Evolutionary conservation across 2,329 filamentous ascomycete genomes (phyloP).

Genomic region (Diplodia sapinea): DNA sequence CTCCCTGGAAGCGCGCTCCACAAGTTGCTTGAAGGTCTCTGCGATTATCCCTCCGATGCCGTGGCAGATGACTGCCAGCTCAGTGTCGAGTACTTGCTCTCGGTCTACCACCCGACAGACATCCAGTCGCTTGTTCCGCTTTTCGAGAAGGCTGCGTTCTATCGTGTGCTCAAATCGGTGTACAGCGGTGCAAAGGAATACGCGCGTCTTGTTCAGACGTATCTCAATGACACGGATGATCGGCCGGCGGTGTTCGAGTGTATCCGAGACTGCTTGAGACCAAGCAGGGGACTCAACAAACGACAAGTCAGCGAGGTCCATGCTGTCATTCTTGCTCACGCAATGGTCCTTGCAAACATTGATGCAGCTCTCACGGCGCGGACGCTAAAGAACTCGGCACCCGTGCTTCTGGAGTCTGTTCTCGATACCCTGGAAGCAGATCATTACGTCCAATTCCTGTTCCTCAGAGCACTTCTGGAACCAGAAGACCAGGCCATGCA

Average conservation of each 20-base stretch:
- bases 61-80: constrained; percentile 92
- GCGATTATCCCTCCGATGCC: constrained; percentile 78
- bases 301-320: constrained; percentile 77
- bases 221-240: constrained; percentile 84
- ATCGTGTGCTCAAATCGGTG: constrained; percentile 86
- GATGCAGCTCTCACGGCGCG: constrained; percentile 69
- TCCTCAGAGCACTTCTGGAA: constrained; percentile 78
- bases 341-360: constrained; percentile 69
- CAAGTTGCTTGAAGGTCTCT: constrained; percentile 79
- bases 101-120: constrained; percentile 89
- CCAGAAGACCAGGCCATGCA: constrained; percentile 53
- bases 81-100: constrained; percentile 94
- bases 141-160: constrained; percentile 82
- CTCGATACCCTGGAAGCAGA: constrained; percentile 67
- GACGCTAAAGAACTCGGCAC: constrained; percentile 66
- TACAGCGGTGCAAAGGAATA: constrained; percentile 83
- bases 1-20: constrained; percentile 86
- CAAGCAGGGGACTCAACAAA: constrained; percentile 65
- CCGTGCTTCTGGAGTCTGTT: constrained; percentile 70
- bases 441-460: constrained; percentile 72
- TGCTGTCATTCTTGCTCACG: constrained; percentile 68
- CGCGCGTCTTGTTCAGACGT: constrained; percentile 75
- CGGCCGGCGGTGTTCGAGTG: constrained; percentile 78
- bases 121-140: constrained; percentile 75
- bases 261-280: constrained; percentile 74